Percentiles rank a stretch among this genome's conserved stretches.
These are phyloP conservation scores for Trichaptum fuscoviolaceum DNA, from an alignment of 768 basidiomycete species.

Conservation along the genomic window DNA sequence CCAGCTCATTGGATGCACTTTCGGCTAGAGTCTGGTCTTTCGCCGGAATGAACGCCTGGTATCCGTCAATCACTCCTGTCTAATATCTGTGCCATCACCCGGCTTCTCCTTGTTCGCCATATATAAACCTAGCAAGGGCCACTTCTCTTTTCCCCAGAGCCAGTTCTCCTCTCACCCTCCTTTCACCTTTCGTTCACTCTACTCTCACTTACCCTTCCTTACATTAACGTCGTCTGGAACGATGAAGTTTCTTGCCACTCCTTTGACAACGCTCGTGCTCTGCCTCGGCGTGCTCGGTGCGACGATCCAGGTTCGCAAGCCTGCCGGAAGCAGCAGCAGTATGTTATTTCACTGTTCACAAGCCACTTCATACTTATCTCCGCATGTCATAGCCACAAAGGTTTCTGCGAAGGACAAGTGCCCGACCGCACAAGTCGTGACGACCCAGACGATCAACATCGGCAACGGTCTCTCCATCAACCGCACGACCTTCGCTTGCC, in stretches of 20 bases:
- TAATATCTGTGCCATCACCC: not conserved
- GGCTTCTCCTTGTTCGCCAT: not conserved
- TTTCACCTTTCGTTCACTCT: not conserved
- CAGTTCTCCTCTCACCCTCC: conserved; percentile 1
- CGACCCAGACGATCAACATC: not conserved
- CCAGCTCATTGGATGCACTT: not conserved
- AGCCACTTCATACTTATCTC: not conserved
- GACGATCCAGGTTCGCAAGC: not conserved
- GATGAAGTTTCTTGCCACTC: not conserved
- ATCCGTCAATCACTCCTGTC: not conserved
- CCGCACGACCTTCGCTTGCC: not conserved
- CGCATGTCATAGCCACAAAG: not conserved
- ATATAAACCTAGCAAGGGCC: not conserved
- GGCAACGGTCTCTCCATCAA: not conserved
- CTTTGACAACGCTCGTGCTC: not conserved
- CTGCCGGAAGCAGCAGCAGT: not conserved
- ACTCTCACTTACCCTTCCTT: not conserved
- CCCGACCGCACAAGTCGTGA: not conserved
- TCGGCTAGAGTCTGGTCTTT: not conserved
- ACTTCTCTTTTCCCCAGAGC: not conserved
- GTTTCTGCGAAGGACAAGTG: not conserved
- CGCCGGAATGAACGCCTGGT: not conserved
- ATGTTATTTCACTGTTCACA: not conserved
- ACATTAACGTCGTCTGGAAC: not conserved
- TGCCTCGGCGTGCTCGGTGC: not conserved